Conservation (phyloP, 169 alveolate species). For the Perkinsus olseni region DNA sequence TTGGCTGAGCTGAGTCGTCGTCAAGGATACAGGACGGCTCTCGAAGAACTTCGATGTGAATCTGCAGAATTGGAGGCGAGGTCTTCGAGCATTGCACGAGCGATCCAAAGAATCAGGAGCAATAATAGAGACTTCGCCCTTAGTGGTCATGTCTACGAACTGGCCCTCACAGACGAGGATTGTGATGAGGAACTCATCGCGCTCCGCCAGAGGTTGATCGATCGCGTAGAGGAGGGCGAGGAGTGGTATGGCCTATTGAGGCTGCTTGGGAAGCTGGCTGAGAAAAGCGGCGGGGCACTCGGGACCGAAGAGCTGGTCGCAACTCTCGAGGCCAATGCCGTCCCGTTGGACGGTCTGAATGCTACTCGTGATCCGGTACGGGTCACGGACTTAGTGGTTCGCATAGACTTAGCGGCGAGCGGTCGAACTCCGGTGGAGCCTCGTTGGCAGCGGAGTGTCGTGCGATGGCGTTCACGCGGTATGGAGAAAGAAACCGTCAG, state of each 20-base stretch:
- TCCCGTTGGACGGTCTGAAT: neutral
- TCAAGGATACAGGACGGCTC: neutral
- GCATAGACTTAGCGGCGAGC: neutral
- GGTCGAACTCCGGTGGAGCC: neutral
- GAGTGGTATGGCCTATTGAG: neutral
- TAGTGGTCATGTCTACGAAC: neutral
- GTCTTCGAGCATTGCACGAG: neutral
- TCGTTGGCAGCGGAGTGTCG: neutral
- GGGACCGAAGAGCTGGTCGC: neutral
- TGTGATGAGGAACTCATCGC: neutral
- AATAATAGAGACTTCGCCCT: neutral
- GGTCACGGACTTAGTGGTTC: neutral
- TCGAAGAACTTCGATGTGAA: neutral
- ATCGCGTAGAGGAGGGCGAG: neutral
- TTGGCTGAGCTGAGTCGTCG: neutral
- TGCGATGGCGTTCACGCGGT: neutral
- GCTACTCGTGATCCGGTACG: neutral
- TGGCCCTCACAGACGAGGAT: neutral
- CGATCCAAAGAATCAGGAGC: neutral
- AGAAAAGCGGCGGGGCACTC: neutral
- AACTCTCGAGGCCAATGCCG: neutral
- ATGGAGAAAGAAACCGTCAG: neutral
- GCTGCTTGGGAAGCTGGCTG: neutral
- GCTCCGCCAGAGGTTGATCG: neutral
- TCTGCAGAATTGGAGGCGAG: neutral